Conservation (phyloP, 371 early-diverging fungal species). For the Mucor circinelloides region DNA sequence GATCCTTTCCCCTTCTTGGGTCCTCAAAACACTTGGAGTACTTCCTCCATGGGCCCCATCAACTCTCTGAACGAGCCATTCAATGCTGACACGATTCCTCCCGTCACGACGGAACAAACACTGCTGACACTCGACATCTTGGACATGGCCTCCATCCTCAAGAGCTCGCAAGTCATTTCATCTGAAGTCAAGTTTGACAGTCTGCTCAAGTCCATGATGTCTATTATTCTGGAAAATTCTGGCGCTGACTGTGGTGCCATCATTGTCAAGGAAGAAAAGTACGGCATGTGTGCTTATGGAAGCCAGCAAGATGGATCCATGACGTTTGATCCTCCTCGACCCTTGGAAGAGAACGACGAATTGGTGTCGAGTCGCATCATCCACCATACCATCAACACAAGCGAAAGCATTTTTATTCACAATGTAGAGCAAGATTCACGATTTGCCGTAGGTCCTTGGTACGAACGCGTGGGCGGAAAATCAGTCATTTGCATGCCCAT, state of each 20-base stretch:
- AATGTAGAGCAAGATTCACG: slow-evolving; percentile 44
- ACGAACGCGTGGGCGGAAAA: slow-evolving; percentile 44
- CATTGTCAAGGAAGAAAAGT: slow-evolving; percentile 47
- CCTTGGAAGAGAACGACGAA: slow-evolving; percentile 30
- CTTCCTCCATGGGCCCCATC: slow-evolving; percentile 29
- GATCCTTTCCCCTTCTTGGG: slow-evolving; percentile 47
- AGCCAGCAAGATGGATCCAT: slow-evolving; percentile 38
- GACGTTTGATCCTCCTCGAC: slow-evolving; percentile 48
- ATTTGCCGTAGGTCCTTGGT: slow-evolving; percentile 51
- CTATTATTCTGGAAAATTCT: slow-evolving; percentile 49
- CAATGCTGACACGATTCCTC: slow-evolving; percentile 36
- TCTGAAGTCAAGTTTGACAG: slow-evolving; percentile 50
- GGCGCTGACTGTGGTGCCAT: slow-evolving; percentile 53
- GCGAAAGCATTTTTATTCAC: slow-evolving; percentile 44
- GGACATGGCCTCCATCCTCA: slow-evolving; percentile 51
- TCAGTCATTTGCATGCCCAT: slow-evolving; percentile 64
- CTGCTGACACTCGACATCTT: slow-evolving; percentile 45
- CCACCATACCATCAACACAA: slow-evolving; percentile 43
- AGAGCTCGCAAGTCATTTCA: slow-evolving; percentile 53
- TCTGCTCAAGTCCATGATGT: slow-evolving; percentile 44
- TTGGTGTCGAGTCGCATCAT: slow-evolving; percentile 44
- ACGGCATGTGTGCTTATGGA: slow-evolving; percentile 46
- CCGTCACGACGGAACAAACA: slow-evolving; percentile 47
- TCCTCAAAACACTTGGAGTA: slow-evolving; percentile 38
- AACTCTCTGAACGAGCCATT: slow-evolving; percentile 36